A percentile compares a stretch with the other conserved stretches of the same genome.
Conservation (phyloP, 257 asterid species). For the Fraxinus americana region DNA sequence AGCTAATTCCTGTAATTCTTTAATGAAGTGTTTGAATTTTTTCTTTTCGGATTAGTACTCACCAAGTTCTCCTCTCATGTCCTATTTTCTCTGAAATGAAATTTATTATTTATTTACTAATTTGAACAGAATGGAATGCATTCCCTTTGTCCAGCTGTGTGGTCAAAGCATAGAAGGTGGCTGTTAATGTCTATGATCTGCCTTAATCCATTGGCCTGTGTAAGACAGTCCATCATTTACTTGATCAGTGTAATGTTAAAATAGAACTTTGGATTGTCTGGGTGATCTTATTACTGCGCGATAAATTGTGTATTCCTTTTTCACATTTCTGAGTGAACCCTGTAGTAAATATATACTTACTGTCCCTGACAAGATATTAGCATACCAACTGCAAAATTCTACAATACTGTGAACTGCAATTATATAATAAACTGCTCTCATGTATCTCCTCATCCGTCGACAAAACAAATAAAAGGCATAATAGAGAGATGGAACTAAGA, state of each 20-base stretch:
- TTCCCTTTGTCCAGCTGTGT: slow-evolving; percentile 96
- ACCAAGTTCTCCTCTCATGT: neutral
- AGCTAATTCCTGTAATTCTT: neutral
- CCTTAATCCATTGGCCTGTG: slow-evolving; percentile 91
- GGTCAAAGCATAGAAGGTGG: slow-evolving; percentile 99
- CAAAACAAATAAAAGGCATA: neutral
- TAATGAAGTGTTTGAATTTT: neutral
- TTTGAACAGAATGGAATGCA: slow-evolving; percentile 79
- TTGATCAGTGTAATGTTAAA: neutral
- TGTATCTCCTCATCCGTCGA: neutral
- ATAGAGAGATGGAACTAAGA: neutral
- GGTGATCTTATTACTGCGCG: neutral
- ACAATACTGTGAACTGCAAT: neutral
- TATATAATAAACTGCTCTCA: neutral
- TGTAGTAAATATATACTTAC: neutral
- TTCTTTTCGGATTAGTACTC: neutral
- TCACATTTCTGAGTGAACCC: neutral
- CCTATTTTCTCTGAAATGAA: slow-evolving; percentile 16
- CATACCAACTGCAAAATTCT: neutral
- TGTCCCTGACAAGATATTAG: neutral
- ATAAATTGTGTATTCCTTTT: neutral
- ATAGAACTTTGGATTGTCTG: slow-evolving; percentile 9
- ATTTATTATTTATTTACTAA: slow-evolving; percentile 12
- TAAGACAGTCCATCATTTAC: slow-evolving; percentile 42
- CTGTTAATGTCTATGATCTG: slow-evolving; percentile 95